phyloP scores from a whole-genome alignment of 495 filamentous ascomycete species.

The Trichoderma orchidacearum region DNA sequence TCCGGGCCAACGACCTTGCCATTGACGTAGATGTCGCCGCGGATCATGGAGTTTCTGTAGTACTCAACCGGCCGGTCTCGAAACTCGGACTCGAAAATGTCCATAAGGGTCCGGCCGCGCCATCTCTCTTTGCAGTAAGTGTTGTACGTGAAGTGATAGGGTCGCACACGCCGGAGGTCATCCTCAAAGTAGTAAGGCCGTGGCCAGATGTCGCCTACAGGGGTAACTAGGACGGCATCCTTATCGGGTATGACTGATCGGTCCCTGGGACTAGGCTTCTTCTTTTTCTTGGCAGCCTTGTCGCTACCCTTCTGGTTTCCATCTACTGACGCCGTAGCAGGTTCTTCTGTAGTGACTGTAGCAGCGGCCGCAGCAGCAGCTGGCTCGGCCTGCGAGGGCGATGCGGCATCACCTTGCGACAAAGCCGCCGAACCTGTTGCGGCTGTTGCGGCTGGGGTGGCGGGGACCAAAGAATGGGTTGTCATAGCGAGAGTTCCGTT shows the following conservation, averaged over 20 bases:
- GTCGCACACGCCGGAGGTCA: slow-evolving; percentile 67
- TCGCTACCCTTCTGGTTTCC: background rate
- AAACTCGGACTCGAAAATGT: slow-evolving; percentile 77
- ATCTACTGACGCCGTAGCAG: background rate
- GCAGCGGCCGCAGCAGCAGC: background rate
- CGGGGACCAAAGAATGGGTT: background rate
- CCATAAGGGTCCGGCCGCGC: slow-evolving; percentile 59
- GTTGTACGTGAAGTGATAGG: slow-evolving; percentile 90
- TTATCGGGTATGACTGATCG: background rate
- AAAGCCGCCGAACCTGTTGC: background rate
- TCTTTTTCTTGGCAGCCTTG: background rate
- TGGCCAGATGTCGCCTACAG: slow-evolving; percentile 48
- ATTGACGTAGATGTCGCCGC: slow-evolving; percentile 60
- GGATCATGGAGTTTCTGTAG: slow-evolving; percentile 72
- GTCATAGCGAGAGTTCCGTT: background rate
- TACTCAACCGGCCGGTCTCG: slow-evolving; percentile 76
- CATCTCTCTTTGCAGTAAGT: slow-evolving; percentile 85
- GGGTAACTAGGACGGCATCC: slow-evolving; percentile 38
- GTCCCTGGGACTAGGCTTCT: background rate
- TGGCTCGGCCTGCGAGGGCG: background rate
- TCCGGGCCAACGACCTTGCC: slow-evolving; percentile 44
- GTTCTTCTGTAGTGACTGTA: background rate
- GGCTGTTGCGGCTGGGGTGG: background rate
- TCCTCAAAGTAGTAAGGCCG: slow-evolving; percentile 66
- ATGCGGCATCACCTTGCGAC: background rate